Evolutionary conservation across 352 stramenopile species (phyloP).

Genomic region (Nothophytophthora sp.): DNA sequence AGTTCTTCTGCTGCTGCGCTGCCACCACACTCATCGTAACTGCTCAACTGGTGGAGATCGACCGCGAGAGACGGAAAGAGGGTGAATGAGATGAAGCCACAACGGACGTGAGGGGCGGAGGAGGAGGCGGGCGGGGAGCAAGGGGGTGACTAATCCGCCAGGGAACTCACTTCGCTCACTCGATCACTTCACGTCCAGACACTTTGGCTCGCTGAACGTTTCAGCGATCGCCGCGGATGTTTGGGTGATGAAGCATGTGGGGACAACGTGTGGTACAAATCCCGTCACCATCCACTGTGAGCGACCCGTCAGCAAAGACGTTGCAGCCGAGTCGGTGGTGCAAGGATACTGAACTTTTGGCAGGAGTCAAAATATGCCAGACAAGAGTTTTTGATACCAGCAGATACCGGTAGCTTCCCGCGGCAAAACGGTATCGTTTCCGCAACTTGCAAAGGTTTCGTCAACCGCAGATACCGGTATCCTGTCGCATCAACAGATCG

Average conservation of each 20-base stretch:
- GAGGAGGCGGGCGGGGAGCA: not conserved
- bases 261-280: not conserved
- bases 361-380: no score
- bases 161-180: not conserved
- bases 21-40: conserved; percentile 59
- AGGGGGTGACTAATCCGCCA: not conserved
- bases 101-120: not conserved
- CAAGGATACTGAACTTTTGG: no score
- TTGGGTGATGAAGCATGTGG: not conserved
- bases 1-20: conserved; percentile 53
- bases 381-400: no score
- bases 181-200: conserved; percentile 6
- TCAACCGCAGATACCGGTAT: not conserved
- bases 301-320: no score
- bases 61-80: not conserved
- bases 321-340: no score
- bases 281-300: not conserved
- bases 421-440: not conserved
- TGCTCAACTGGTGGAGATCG: not conserved
- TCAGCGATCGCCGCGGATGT: no score
- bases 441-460: not conserved
- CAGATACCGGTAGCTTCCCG: no score
- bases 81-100: not conserved
- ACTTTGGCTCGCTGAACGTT: not conserved
- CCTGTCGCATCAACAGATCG: conserved; percentile 9